Evolutionary conservation across 352 stramenopile genomes (phyloP), one percentile per base, ranked within the genome.

Genomic region (Phytophthora rubi): DNA sequence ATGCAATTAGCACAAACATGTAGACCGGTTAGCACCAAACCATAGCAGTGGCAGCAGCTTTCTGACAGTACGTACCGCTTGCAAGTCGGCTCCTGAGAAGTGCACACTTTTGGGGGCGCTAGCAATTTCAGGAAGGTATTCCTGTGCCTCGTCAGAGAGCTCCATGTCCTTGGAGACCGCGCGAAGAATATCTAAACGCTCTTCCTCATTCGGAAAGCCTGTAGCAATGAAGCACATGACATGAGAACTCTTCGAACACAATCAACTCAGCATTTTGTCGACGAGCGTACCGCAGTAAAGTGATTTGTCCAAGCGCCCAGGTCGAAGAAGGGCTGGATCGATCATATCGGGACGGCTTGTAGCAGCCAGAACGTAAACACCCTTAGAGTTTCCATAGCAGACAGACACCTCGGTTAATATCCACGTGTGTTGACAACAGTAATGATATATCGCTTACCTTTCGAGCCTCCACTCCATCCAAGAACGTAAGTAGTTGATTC

Each of bases 301-400:
- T 51, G 97, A 97, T 65, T 98, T 98, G 72, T 99, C 97, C 8
- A 99, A 63, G 5, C 96, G 91, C 23, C 96, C 96, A n/a, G 96
- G 96, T 47, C 95, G 89, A 64, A 99, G 79, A 39, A 99, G 75
- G 10, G 96, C 97, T 15, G 95, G 93, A 68, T 99, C 97, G 42
- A 99, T 98, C 83, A 99, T 98, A 75, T 99, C 97, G 4, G 97
- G 97, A 51, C 98, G 87, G 54, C 91, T 99, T n/a, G 95, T 99
- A 4, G 97, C 97, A 3, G 91, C 97, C 39, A 99, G 73, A 13
- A 99, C 93, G 63, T 98, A 99, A 15, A 98, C 94, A 12, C 81
- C 79, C 81, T 93, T 44, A 1, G 5, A 48, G 21, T 28, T 53
- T 8, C 1, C 47, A 53, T 10, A 80, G 55, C 12, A 58, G 49